Evolutionary conservation across 208 protist species (phyloP).

Genomic region (Crithidia mellificae): DNA sequence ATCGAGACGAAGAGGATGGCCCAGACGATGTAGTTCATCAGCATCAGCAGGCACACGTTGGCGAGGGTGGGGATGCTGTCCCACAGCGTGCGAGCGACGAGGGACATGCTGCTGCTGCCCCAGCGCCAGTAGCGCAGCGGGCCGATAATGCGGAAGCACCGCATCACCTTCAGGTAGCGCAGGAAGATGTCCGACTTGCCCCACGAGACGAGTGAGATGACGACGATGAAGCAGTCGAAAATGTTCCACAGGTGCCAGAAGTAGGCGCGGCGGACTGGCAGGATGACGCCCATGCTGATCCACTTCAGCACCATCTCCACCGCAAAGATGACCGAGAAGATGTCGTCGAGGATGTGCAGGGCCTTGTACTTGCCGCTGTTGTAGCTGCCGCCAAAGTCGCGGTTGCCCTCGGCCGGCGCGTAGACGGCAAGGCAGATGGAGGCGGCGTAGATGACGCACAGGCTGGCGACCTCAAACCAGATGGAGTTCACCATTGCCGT

Average conservation of each 20-base stretch:
- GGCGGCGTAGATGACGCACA: conserved; percentile 68
- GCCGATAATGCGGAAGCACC: conserved; percentile 83
- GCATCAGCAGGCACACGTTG: conserved; percentile 84
- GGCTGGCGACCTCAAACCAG: conserved; percentile 70
- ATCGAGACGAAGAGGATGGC: conserved; percentile 90
- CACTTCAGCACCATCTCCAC: conserved; percentile 91
- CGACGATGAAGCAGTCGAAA: conserved; percentile 88
- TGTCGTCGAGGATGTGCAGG: conserved; percentile 79
- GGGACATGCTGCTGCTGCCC: conserved; percentile 59
- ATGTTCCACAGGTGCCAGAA: conserved; percentile 90
- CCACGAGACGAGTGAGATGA: conserved; percentile 81
- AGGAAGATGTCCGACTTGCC: conserved; percentile 40
- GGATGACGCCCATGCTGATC: conserved; percentile 84
- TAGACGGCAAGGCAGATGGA: conserved; percentile 83
- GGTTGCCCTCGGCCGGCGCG: conserved; percentile 49
- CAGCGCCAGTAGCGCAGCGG: conserved; percentile 56
- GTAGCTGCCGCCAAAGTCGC: conserved; percentile 61
- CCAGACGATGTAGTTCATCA: conserved; percentile 93
- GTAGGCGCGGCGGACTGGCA: conserved; percentile 76
- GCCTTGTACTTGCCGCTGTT: conserved; percentile 74
- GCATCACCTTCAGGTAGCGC: conserved; percentile 82
- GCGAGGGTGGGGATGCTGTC: conserved; percentile 77
- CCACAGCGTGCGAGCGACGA: conserved; percentile 75
- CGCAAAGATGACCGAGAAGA: conserved; percentile 83
- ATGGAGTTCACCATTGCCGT: conserved; percentile 55